A percentile compares a stretch with the other conserved stretches of the same genome.
Conservation (phyloP, 1,139 yeast species). For the Diutina scorzettiae region DNA sequence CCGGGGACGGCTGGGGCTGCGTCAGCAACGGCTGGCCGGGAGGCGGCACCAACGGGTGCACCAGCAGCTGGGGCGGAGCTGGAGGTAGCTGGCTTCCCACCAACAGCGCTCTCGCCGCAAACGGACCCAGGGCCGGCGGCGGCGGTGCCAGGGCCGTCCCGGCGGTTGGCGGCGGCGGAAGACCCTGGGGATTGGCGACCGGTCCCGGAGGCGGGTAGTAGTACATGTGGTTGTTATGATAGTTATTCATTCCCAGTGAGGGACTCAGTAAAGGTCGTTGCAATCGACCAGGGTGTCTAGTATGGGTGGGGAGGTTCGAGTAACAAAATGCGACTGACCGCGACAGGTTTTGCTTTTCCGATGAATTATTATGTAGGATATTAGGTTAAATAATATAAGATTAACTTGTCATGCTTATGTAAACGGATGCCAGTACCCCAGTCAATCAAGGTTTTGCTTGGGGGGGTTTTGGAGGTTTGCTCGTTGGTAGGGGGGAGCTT, state of each 20-base stretch:
- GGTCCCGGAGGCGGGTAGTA: conserved; percentile 2
- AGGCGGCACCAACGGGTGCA: not conserved
- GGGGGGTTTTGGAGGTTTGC: too few species aligned
- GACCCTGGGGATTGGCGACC: conserved; percentile 3
- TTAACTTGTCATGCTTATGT: too few species aligned
- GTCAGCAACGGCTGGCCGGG: not conserved
- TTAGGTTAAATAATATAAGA: not conserved
- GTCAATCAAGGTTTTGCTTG: too few species aligned
- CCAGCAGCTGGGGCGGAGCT: not conserved
- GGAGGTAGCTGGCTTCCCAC: not conserved
- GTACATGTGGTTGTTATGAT: conserved; percentile 3
- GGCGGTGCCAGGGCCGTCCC: not conserved
- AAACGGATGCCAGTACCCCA: too few species aligned
- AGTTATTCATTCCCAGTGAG: conserved; percentile 4
- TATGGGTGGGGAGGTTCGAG: too few species aligned
- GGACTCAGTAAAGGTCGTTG: too few species aligned
- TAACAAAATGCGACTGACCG: conserved; percentile 1
- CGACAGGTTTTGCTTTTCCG: not conserved
- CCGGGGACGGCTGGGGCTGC: not conserved
- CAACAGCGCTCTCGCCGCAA: not conserved
- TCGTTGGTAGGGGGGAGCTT: too few species aligned
- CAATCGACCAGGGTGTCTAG: too few species aligned
- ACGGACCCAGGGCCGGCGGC: not conserved
- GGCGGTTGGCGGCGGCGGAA: conserved; percentile 2
- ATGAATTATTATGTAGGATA: not conserved